phyloP scores from a whole-genome alignment of 495 filamentous ascomycete genomes.

The Hypoxylon rickii region DNA sequence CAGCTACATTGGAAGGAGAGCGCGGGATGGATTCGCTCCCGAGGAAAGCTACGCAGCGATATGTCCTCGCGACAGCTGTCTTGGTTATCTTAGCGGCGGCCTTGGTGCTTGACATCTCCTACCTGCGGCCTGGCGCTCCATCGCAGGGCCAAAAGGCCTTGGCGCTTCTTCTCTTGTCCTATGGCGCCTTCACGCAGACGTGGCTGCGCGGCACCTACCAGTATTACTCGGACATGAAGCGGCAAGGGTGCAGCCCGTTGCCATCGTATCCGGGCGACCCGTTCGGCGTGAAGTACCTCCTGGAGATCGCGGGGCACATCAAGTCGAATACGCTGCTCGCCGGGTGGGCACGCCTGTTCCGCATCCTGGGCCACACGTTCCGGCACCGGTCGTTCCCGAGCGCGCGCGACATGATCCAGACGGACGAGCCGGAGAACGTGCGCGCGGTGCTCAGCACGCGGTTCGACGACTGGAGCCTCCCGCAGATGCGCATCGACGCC shows the following conservation, averaged over 20 bases:
- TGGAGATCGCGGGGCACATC: constrained; percentile 30
- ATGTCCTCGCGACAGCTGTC: constrained; percentile 3
- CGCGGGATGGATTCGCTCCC: constrained; percentile 11
- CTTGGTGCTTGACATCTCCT: constrained; percentile 4
- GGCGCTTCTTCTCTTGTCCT: background rate
- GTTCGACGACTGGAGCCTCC: constrained; percentile 63
- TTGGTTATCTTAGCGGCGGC: background rate
- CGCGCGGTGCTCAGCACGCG: constrained; percentile 63
- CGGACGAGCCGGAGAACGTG: constrained; percentile 75
- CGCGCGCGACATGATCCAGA: constrained; percentile 47
- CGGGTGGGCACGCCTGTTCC: constrained; percentile 26
- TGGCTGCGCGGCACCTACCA: constrained; percentile 19
- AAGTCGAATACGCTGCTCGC: constrained; percentile 38
- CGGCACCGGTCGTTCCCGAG: constrained; percentile 33
- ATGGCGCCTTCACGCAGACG: constrained; percentile 3
- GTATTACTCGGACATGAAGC: constrained; percentile 16
- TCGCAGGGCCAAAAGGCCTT: constrained; percentile 1
- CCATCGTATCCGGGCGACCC: constrained; percentile 44
- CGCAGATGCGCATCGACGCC: constrained; percentile 35
- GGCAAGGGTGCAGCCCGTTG: constrained; percentile 31
- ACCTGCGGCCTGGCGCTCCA: constrained; percentile 7
- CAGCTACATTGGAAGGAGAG: too few relatives aligned
- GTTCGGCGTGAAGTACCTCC: constrained; percentile 48
- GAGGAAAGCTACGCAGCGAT: constrained; percentile 15
- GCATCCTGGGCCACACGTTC: constrained; percentile 39